These are phyloP conservation scores for Nasturtium officinale DNA, from an alignment of 345 rosid genomes.

Conservation along the genomic window DNA sequence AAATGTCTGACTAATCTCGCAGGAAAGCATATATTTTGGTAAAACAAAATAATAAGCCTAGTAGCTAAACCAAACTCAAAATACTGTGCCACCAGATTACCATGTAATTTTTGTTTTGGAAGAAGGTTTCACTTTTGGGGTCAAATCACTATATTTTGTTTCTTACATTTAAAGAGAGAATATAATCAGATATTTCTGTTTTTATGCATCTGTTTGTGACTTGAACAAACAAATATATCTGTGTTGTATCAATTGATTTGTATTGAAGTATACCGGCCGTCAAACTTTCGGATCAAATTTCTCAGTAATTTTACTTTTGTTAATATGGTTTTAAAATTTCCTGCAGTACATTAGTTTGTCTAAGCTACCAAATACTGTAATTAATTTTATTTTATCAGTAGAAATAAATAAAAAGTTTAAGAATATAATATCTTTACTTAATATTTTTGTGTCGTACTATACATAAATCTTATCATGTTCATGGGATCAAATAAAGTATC, in stretches of 20 bases:
- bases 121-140: too few relatives aligned
- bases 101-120: not conserved
- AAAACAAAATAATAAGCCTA: too few relatives aligned
- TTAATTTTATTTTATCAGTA: not conserved
- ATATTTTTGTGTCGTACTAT: conserved; percentile 10
- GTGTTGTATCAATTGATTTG: not conserved
- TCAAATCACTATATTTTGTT: not conserved
- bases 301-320: not conserved
- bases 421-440: not conserved
- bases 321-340: not conserved
- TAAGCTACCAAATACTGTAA: not conserved
- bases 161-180: not conserved
- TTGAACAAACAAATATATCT: too few relatives aligned
- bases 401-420: not conserved
- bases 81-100: not conserved
- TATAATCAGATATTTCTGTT: not conserved
- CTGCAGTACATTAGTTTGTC: not conserved
- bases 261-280: not conserved
- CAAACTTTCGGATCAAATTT: conserved; percentile 3
- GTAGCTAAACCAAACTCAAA: not conserved
- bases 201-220: not conserved
- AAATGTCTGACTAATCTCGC: not conserved
- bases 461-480: conserved; percentile 27
- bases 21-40: not conserved
- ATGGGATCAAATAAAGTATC: conserved; percentile 21